Base-by-base conservation (phyloP, 148 eudicot species). In the Beta vulgaris region DNA sequence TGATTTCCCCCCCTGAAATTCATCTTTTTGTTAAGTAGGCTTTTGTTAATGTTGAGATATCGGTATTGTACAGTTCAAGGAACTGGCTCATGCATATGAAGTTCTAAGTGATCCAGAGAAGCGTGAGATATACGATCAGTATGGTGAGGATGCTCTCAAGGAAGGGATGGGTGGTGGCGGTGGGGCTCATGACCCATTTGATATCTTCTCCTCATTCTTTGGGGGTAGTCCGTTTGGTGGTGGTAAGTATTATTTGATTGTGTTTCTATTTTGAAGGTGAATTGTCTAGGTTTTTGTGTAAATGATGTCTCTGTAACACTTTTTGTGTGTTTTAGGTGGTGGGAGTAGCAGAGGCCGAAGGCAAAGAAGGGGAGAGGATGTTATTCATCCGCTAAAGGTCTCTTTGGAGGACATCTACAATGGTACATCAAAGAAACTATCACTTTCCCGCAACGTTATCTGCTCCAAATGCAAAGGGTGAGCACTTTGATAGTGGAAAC, bases 151-250 rank as follows among this genome's bases (percentile, higher is more conserved):
- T 83, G 92, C 92, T 23, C 90, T 88, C 73, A 88, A 88, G 82
- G 92, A 88, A 83, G 92, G 92, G 80, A 88, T 88, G 88, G 89
- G 87, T 15, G 87, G 91, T 28, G 89, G 91, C 2, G 86, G 87
- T 8, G 89, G 86, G 8, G 76, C 62, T 62, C 89, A 88, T 58
- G 86, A 88, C 63, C 89, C 91, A 10, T 86, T 88, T 66, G 89
- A 88, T 79, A 88, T 87, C 69, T 87, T 87, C 61, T 67, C 67
- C 28, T 86, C 89, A 44, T 82, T 88, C 73, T 88, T 88, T 75
- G 89, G 89, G 36, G 91, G 62, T 11, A 71, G 46, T 80, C 85
- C 91, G 4, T 86, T 88, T 82, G 89, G 86, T 75, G 65, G 71
- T 70, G 28, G 58, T 64, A 18, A 9, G 19, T 37, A 19, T 4